Conservation (phyloP, 441 rosid genomes). For the Aleurites moluccanus region DNA sequence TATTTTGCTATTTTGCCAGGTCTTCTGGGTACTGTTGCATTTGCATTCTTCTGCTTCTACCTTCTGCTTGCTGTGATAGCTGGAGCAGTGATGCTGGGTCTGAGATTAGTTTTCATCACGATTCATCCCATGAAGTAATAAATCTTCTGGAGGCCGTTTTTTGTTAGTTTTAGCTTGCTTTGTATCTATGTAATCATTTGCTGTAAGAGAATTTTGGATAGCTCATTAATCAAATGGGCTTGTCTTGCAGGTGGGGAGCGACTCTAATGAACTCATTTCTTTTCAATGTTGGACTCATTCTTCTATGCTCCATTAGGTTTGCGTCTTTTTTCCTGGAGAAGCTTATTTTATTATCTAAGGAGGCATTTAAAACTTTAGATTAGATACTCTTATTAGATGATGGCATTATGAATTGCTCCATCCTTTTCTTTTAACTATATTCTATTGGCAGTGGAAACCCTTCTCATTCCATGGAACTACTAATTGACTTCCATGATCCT, state of each 20-base stretch:
- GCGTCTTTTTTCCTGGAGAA: slow-evolving; percentile 17
- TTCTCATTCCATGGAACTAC: not conserved
- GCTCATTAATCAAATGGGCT: slow-evolving; percentile 30
- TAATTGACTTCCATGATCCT: not conserved
- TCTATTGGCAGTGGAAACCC: not conserved
- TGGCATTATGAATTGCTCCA: not conserved
- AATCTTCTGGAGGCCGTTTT: slow-evolving; percentile 16
- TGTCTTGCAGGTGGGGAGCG: slow-evolving; percentile 90
- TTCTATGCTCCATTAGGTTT: slow-evolving; percentile 92
- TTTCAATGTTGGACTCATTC: slow-evolving; percentile 96
- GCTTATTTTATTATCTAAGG: not conserved
- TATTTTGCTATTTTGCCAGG: slow-evolving; percentile 49
- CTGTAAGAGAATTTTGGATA: slow-evolving; percentile 9
- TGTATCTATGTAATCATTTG: not conserved
- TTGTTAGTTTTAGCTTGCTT: slow-evolving; percentile 4
- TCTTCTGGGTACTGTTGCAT: slow-evolving; percentile 96
- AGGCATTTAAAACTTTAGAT: not conserved
- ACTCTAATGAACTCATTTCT: slow-evolving; percentile 98
- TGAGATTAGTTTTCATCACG: slow-evolving; percentile 89
- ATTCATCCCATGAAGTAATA: slow-evolving; percentile 99
- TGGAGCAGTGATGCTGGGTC: slow-evolving; percentile 99
- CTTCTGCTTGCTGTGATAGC: slow-evolving; percentile 96
- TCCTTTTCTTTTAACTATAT: not conserved
- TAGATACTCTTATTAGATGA: not conserved
- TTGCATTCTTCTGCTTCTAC: slow-evolving; percentile 99